A percentile compares a stretch with the other conserved stretches of the same genome.
phyloP scores from a whole-genome alignment of 768 basidiomycete genomes.

The Mycena kentingensis region DNA sequence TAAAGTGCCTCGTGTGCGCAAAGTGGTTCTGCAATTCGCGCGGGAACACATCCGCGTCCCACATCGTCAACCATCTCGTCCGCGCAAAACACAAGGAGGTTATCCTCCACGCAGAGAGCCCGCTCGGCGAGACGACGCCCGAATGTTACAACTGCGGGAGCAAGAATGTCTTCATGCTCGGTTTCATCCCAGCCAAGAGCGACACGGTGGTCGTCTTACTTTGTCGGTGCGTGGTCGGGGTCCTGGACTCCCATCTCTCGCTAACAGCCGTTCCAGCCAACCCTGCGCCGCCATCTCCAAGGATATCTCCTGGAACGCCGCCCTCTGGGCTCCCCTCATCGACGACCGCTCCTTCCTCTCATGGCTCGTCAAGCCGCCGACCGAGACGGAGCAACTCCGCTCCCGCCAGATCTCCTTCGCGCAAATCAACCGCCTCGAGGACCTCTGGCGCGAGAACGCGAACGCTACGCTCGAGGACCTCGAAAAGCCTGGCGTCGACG shows the following conservation, averaged over 20 bases:
- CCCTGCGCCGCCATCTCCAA: conserved; percentile 96
- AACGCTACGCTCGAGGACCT: conserved; percentile 94
- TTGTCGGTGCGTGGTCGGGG: conserved; percentile 70
- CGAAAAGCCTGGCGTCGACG: conserved; percentile 96
- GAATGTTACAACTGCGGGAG: conserved; percentile 99
- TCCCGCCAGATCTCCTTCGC: conserved; percentile 96
- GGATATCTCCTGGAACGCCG: conserved; percentile 98
- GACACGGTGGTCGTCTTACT: conserved; percentile 98
- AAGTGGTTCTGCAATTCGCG: conserved; percentile 99
- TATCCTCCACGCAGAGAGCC: conserved; percentile 91
- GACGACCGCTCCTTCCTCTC: conserved; percentile 99
- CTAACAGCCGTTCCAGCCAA: conserved; percentile 59
- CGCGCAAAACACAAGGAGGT: conserved; percentile 99
- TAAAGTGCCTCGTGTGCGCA: conserved; percentile 88
- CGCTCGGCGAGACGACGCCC: conserved; percentile 94
- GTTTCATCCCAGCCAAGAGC: conserved; percentile 98
- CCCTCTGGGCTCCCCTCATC: conserved; percentile 97
- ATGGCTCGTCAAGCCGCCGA: conserved; percentile 97
- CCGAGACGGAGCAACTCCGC: conserved; percentile 92
- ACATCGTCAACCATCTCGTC: conserved; percentile 98
- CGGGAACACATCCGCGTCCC: conserved; percentile 96
- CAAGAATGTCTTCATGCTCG: conserved; percentile 99
- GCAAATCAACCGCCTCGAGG: conserved; percentile 96
- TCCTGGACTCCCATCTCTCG: conserved; percentile 5
- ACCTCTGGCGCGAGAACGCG: conserved; percentile 96